These are phyloP conservation scores for Debaryomycetaceae sp. DNA, from an alignment of 1,139 yeast species.

Conservation along the genomic window DNA sequence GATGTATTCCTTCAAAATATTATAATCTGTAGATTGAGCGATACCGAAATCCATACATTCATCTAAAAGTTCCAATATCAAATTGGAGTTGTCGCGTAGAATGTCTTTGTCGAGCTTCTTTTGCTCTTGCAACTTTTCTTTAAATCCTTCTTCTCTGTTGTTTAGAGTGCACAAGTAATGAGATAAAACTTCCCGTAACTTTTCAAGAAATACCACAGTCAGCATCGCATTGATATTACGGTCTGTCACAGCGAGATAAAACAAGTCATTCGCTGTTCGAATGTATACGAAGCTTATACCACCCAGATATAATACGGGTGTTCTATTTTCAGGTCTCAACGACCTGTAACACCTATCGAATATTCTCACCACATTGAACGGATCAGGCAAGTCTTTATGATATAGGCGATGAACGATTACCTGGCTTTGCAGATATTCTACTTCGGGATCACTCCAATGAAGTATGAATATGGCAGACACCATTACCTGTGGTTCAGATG, in stretches of 20 bases:
- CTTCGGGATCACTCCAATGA: conserved; percentile 30
- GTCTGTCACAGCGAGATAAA: conserved; percentile 30
- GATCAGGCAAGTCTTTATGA: conserved; percentile 30
- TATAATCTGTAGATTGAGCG: conserved; percentile 42
- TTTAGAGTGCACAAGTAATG: conserved; percentile 25
- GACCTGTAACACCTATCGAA: conserved; percentile 25
- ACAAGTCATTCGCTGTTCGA: conserved; percentile 26
- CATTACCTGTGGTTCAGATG: conserved; percentile 17
- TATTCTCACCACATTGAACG: conserved; percentile 18
- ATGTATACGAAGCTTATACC: conserved; percentile 33
- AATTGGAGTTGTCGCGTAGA: conserved; percentile 36
- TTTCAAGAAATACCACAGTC: conserved; percentile 33
- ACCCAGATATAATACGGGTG: conserved; percentile 27
- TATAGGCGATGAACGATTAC: conserved; percentile 35
- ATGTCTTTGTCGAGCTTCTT: conserved; percentile 24
- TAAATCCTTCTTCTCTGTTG: neutral
- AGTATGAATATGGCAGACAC: conserved; percentile 38
- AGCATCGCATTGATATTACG: conserved; percentile 40
- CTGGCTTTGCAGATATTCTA: conserved; percentile 30
- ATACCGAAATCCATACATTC: conserved; percentile 47
- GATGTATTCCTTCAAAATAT: conserved; percentile 42
- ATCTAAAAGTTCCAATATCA: conserved; percentile 41
- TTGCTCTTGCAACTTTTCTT: neutral
- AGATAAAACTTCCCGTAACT: conserved; percentile 27
- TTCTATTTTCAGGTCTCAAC: conserved; percentile 19